Base-by-base conservation (phyloP, 495 filamentous ascomycete species). In the Penicillium lividum region DNA sequence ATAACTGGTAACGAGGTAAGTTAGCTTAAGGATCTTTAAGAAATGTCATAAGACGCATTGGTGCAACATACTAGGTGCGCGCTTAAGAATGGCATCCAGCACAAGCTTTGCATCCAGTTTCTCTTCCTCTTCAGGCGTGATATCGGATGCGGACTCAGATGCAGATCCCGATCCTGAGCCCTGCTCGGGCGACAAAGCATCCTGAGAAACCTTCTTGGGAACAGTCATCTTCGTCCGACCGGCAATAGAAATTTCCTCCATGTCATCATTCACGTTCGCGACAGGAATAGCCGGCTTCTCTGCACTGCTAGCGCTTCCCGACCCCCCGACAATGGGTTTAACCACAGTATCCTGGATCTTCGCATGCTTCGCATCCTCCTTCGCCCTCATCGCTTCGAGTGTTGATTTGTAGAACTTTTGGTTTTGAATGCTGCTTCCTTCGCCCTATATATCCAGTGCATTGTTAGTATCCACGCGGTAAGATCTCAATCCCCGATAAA, bases 21-120 rank as follows among this genome's bases (percentile, higher is more conserved):
- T 65, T 72, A 73, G 58, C 40, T 15, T 57, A 13, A 2, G 6
- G 34, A 40, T 27, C 29, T 34, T 11, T n/a, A 8, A 2, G 30
- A 46, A n/a, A 57, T 7, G 30, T 33, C 30, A 9, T 0, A 33
- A 33, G 30, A 33, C 30, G 30, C 3, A 15, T 31, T 40, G 38
- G 15, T 40, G 10, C 4, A 52, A 76, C 84, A 63, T 84, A 93
- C 91, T 86, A 54, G 92, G 91, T 28, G 90, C 84, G 57, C 84
- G 85, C 77, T 93, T 93, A 54, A 96, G 72, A 46, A 97, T 93
- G 15, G 65, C 69, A 67, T 89, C 87, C 61, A 97, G 69, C 75
- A 90, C 87, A 22, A 73, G 66, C 60, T 80, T 81, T 16, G 73
- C 69, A 22, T 80, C 71, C 40, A 72, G 64, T 7, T 58, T 51